Conservation (phyloP, 2,329 filamentous ascomycete species). For the Diplodia seriata region DNA sequence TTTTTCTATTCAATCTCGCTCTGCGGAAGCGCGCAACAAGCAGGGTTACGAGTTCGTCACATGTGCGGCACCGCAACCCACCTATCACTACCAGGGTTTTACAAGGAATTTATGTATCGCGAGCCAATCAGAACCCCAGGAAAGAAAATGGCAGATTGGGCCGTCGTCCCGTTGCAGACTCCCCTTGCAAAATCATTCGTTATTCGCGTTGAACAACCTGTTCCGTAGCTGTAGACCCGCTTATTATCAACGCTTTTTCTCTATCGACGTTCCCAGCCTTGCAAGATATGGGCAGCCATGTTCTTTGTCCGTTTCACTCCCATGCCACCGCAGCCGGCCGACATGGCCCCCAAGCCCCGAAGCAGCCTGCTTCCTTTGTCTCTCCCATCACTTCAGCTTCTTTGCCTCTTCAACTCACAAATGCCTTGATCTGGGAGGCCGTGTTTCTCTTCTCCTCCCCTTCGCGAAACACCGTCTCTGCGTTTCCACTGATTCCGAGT, state of each 20-base stretch:
- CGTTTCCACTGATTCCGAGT: not conserved
- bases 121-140: not conserved
- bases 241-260: not conserved
- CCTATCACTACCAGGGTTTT: not conserved
- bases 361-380: constrained; percentile 6
- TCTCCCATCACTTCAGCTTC: not conserved
- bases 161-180: not conserved
- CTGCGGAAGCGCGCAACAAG: not conserved
- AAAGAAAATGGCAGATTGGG: not conserved
- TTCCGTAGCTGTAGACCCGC: not conserved
- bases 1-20: not conserved
- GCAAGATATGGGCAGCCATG: no score
- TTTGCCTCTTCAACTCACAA: not conserved
- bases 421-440: not conserved
- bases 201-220: not conserved
- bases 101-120: not conserved
- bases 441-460: not conserved
- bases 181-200: not conserved
- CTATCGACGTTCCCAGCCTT: constrained; percentile 12
- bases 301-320: constrained; percentile 16
- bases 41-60: not conserved
- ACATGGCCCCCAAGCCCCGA: not conserved
- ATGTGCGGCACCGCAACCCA: not conserved
- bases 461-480: not conserved
- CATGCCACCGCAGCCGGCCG: constrained; percentile 19